phyloP scores from a whole-genome alignment of 2,329 filamentous ascomycete species.

The Neofusicoccum ribis region DNA sequence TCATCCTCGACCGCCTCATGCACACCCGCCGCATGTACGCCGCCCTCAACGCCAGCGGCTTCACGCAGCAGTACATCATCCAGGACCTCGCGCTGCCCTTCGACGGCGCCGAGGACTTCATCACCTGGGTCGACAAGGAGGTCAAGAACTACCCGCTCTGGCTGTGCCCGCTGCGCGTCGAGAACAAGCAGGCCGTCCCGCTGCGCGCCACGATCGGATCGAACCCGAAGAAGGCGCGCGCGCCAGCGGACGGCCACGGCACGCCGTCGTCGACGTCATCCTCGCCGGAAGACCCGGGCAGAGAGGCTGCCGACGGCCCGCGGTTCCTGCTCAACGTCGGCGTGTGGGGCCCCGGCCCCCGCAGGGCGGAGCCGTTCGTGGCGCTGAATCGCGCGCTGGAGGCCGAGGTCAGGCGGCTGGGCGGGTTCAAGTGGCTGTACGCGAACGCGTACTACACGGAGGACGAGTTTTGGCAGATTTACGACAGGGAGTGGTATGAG shows the following conservation, averaged over 20 bases:
- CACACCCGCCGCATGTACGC: conserved; percentile 64
- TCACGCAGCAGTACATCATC: conserved; percentile 58
- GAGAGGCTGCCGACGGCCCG: background rate
- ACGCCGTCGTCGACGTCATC: conserved; percentile 6
- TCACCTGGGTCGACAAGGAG: conserved; percentile 51
- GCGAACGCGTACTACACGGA: conserved; percentile 82
- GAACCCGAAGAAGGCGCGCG: background rate
- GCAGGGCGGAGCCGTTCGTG: conserved; percentile 60
- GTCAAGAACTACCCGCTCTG: conserved; percentile 59
- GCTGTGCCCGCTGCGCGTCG: conserved; percentile 56
- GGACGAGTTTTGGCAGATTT: conserved; percentile 67
- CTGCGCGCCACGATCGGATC: conserved; percentile 7
- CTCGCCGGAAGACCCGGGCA: conserved; percentile 19
- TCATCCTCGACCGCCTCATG: conserved; percentile 60
- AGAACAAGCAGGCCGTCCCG: conserved; percentile 17
- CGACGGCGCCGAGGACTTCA: conserved; percentile 51
- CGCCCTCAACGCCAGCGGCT: conserved; percentile 60
- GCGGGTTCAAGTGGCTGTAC: conserved; percentile 85
- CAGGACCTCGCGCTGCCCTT: conserved; percentile 64
- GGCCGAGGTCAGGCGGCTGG: conserved; percentile 65
- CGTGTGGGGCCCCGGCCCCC: conserved; percentile 78
- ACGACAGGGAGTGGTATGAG: conserved; percentile 63
- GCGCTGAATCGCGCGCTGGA: conserved; percentile 71
- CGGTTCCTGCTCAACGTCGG: conserved; percentile 52
- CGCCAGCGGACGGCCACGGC: background rate